phyloP scores from a whole-genome alignment of 768 basidiomycete species.

The Gloeostereum incarnatum region DNA sequence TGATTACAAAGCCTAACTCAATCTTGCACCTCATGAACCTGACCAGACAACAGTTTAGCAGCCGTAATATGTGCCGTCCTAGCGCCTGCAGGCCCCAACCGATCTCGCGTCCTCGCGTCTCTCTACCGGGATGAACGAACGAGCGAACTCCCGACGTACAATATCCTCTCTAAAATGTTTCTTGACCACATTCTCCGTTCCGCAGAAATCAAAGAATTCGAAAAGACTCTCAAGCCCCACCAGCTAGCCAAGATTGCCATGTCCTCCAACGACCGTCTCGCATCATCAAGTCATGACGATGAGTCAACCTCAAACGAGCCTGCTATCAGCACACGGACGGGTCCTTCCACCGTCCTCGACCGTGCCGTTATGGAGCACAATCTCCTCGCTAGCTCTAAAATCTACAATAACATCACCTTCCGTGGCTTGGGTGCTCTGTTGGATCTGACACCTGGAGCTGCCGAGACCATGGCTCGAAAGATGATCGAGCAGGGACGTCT shows the following conservation, averaged over 20 bases:
- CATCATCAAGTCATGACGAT: conserved; percentile 55
- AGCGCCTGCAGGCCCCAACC: conserved; percentile 93
- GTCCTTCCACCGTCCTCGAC: conserved; percentile 92
- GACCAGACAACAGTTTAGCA: conserved; percentile 45
- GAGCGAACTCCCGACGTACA: conserved; percentile 66
- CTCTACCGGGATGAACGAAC: conserved; percentile 93
- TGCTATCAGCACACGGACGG: conserved; percentile 67
- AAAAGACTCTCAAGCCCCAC: conserved; percentile 79
- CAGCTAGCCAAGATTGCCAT: conserved; percentile 90
- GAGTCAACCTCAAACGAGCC: conserved; percentile 40
- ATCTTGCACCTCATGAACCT: conserved; percentile 3
- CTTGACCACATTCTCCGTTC: conserved; percentile 94
- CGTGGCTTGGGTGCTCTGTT: conserved; percentile 85
- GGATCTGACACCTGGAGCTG: conserved; percentile 84
- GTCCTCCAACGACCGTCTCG: conserved; percentile 73
- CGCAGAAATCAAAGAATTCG: conserved; percentile 84
- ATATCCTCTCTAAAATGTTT: conserved; percentile 97
- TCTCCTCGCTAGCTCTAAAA: conserved; percentile 89
- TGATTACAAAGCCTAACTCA: conserved; percentile 38
- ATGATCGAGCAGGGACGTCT: conserved; percentile 98
- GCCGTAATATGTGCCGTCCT: conserved; percentile 96
- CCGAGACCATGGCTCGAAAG: conserved; percentile 94
- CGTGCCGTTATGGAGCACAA: conserved; percentile 99
- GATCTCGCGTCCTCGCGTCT: conserved; percentile 87
- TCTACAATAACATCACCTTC: conserved; percentile 98